Evolutionary conservation across 179 eudicot genomes (phyloP).

Genomic region (Beta lomatogona): DNA sequence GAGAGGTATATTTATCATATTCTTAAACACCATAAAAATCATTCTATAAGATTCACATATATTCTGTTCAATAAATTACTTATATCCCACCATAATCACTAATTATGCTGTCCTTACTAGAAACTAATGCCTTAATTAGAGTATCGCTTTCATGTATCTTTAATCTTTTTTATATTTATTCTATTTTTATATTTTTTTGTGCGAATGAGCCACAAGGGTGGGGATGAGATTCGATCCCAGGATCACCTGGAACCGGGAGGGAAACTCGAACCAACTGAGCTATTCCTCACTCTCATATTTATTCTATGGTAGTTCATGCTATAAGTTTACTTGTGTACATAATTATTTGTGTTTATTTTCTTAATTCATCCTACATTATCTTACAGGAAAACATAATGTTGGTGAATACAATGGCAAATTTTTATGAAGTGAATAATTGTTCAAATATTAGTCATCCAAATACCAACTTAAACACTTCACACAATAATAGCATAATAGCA

Average conservation of each 20-base stretch:
- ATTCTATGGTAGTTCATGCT: neutral
- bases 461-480: neutral
- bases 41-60: constrained; percentile 19
- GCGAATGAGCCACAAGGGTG: too few species aligned
- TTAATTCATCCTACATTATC: neutral
- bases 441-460: too few species aligned
- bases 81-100: constrained; percentile 7
- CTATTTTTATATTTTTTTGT: too few species aligned
- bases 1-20: neutral
- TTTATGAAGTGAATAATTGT: constrained; percentile 27
- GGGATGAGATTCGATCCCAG: too few species aligned
- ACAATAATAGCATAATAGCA: constrained; percentile 3
- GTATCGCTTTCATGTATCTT: neutral
- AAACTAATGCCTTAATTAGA: constrained; percentile 9
- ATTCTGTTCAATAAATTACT: neutral
- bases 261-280: too few species aligned
- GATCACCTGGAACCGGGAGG: too few species aligned
- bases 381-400: constrained; percentile 9
- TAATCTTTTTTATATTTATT: neutral
- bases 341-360: constrained; percentile 1
- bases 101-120: neutral
- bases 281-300: too few species aligned
- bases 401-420: constrained; percentile 34
- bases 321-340: too few species aligned
- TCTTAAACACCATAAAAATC: neutral